phyloP scores from a whole-genome alignment of 805 yeast species.

The Lipomyces yamadae region DNA sequence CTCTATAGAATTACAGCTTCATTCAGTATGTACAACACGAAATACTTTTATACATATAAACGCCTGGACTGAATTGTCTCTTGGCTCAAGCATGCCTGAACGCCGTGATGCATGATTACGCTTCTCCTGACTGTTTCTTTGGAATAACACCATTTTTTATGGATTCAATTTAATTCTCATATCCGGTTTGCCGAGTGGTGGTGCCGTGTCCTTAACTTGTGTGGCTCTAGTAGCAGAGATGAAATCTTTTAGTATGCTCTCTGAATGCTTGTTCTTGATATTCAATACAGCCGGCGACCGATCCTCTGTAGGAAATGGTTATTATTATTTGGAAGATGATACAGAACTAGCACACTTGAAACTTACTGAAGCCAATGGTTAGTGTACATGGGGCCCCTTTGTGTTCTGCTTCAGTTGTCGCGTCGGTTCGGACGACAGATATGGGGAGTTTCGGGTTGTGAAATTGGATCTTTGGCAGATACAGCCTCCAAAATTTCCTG shows the following conservation, averaged over 20 bases:
- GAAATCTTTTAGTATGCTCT: slow-evolving; percentile 62
- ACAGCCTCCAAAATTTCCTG: slow-evolving; percentile 73
- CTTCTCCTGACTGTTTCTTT: no score
- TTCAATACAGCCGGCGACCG: slow-evolving; percentile 48
- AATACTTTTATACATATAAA: not conserved
- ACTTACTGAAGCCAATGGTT: slow-evolving; percentile 39
- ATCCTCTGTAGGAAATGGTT: slow-evolving; percentile 1
- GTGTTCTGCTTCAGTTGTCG: slow-evolving; percentile 48
- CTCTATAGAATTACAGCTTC: no score
- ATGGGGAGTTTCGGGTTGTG: slow-evolving; percentile 77
- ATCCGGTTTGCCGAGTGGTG: slow-evolving; percentile 20
- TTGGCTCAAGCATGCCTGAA: not conserved
- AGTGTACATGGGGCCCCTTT: slow-evolving; percentile 44
- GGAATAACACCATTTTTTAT: not conserved
- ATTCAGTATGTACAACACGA: not conserved
- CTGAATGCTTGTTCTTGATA: slow-evolving; percentile 56
- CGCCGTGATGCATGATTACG: not conserved
- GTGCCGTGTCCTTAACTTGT: slow-evolving; percentile 2
- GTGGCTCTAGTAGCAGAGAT: slow-evolving; percentile 42
- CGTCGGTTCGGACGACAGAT: slow-evolving; percentile 50
- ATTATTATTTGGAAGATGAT: not conserved
- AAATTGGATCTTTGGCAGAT: slow-evolving; percentile 77
- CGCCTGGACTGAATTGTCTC: not conserved
- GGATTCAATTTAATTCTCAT: slow-evolving; percentile 17
- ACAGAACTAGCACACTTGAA: not conserved